These are phyloP conservation scores for Pseudovirgaria hyperparasitica DNA, from an alignment of 2,329 filamentous ascomycete genomes.

Conservation along the genomic window DNA sequence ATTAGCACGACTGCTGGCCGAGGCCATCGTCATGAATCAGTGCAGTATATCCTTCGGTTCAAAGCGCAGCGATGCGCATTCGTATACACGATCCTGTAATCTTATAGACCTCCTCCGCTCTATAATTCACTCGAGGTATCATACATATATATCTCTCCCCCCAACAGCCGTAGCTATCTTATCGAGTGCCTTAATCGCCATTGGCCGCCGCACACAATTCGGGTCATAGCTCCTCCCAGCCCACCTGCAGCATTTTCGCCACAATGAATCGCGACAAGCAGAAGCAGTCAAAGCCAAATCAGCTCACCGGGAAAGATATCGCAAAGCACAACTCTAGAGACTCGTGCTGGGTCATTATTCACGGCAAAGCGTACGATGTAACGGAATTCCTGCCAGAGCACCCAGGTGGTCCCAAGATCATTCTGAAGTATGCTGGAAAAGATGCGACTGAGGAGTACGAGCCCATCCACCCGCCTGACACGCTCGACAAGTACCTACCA, in stretches of 20 bases:
- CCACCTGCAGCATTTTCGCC: too few relatives aligned
- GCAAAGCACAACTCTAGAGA: conserved; percentile 67
- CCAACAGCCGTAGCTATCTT: background rate
- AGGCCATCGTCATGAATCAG: too few relatives aligned
- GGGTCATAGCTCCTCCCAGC: background rate
- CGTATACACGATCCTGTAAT: background rate
- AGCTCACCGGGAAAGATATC: conserved; percentile 35
- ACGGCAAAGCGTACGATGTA: conserved; percentile 81
- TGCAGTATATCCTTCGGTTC: too few relatives aligned
- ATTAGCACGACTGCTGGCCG: too few relatives aligned
- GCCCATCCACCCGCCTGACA: conserved; percentile 80
- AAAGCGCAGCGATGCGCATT: too few relatives aligned
- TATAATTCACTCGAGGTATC: background rate
- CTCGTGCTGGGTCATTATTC: conserved; percentile 85
- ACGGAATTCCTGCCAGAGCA: conserved; percentile 85
- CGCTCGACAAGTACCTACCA: conserved; percentile 69
- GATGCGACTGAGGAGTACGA: conserved; percentile 89
- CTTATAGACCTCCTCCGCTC: background rate
- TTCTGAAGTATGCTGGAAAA: conserved; percentile 92
- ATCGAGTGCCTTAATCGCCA: background rate
- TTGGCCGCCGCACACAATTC: background rate
- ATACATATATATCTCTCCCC: background rate
- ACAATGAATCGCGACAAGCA: conserved; percentile 32
- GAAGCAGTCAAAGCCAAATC: conserved; percentile 27
- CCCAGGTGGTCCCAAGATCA: conserved; percentile 81